These are phyloP conservation scores for Myxozyma neotropica DNA, from an alignment of 805 yeast genomes.

Conservation along the genomic window DNA sequence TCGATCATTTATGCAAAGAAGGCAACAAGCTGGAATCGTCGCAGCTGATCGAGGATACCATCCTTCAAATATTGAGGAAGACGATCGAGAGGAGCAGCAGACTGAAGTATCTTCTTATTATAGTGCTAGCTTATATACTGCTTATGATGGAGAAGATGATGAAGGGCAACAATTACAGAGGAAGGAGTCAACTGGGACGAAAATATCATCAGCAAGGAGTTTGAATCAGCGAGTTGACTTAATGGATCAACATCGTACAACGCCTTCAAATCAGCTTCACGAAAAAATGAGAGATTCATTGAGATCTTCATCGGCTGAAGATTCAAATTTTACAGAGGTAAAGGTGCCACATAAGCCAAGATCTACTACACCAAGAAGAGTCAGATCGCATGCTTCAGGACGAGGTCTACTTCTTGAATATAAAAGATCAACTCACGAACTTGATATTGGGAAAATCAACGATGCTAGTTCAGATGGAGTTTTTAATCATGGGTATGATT, in stretches of 20 bases:
- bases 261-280: too few species aligned
- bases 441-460: background rate
- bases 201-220: too few species aligned
- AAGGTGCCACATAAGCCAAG: background rate
- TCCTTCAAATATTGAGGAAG: background rate
- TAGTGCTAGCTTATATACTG: constrained; percentile 8
- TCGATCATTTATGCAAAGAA: background rate
- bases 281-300: background rate
- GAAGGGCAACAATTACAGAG: background rate
- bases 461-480: too few species aligned
- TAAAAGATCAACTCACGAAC: background rate
- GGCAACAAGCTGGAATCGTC: constrained; percentile 3
- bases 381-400: background rate
- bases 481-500: too few species aligned
- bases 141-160: background rate
- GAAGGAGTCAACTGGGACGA: background rate
- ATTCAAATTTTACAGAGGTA: background rate
- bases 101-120: constrained; percentile 5
- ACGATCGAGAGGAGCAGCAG: background rate
- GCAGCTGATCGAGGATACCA: background rate
- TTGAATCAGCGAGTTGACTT: too few species aligned
- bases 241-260: too few species aligned
- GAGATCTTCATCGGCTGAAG: too few species aligned
- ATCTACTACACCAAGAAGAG: background rate
- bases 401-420: background rate